Percentiles rank a stretch among this genome's conserved stretches.
phyloP scores from a whole-genome alignment of 139 green algal genomes.

The Picochlorum sp. region DNA sequence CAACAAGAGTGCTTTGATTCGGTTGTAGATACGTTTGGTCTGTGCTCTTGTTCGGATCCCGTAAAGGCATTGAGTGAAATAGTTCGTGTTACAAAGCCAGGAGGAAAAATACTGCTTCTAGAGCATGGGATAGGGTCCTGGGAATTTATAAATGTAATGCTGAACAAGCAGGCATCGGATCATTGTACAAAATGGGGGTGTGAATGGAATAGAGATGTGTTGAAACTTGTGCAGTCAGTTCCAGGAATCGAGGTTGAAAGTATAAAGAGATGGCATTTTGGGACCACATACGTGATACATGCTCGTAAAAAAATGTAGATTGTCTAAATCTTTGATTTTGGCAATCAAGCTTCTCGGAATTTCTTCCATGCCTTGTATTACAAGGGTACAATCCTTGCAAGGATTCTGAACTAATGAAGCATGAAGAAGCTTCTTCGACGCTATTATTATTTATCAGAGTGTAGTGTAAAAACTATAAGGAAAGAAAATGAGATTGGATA shows the following conservation, averaged over 20 bases:
- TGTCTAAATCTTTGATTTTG: no score
- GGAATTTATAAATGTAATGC: slow-evolving; percentile 34
- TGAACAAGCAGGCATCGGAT: slow-evolving; percentile 24
- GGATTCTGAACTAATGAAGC: no score
- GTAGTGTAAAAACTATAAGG: no score
- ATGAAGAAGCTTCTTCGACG: no score
- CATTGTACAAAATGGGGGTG: slow-evolving; percentile 66
- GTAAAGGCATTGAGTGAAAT: slow-evolving; percentile 37
- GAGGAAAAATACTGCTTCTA: slow-evolving; percentile 45
- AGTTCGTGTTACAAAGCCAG: slow-evolving; percentile 31
- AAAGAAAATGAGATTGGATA: no score
- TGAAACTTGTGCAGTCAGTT: slow-evolving; percentile 40
- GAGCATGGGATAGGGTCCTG: slow-evolving; percentile 43
- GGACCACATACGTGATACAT: slow-evolving; percentile 52
- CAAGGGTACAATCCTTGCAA: no score
- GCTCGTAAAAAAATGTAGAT: slow-evolving; percentile 18
- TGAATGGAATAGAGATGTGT: slow-evolving; percentile 68
- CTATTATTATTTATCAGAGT: no score
- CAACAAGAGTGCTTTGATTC: slow-evolving; percentile 45
- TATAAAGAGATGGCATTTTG: slow-evolving; percentile 53
- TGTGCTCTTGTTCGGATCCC: slow-evolving; percentile 49
- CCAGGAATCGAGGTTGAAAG: slow-evolving; percentile 37
- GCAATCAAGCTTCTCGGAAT: no score
- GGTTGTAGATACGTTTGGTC: slow-evolving; percentile 68
- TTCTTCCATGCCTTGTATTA: no score